Conservation (phyloP, 495 filamentous ascomycete genomes). For the Tuber magnatum region DNA sequence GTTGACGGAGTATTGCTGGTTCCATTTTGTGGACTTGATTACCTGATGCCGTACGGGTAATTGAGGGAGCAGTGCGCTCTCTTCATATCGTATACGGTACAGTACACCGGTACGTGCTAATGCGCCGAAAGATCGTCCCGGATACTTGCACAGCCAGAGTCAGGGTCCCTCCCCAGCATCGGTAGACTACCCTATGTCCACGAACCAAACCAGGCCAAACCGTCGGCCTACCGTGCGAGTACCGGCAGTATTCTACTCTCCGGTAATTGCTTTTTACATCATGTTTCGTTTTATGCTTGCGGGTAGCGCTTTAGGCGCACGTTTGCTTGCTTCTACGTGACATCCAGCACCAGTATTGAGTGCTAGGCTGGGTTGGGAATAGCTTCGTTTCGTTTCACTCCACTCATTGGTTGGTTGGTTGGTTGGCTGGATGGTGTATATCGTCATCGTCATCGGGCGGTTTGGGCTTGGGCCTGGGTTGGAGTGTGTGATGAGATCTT, state of each 20-base stretch:
- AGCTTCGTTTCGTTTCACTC: neutral
- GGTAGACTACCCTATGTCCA: neutral
- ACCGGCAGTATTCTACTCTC: neutral
- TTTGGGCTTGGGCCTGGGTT: neutral
- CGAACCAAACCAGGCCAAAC: neutral
- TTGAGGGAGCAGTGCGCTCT: neutral
- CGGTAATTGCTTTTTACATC: neutral
- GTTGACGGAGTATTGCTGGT: neutral
- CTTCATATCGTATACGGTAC: neutral
- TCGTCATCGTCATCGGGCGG: neutral
- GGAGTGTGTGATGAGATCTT: neutral
- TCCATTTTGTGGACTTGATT: neutral
- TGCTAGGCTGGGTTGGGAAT: neutral
- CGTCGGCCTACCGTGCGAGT: neutral
- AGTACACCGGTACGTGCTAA: neutral
- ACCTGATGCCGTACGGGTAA: neutral
- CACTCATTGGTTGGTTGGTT: neutral
- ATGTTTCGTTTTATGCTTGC: neutral
- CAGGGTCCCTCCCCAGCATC: neutral
- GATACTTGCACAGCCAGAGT: neutral
- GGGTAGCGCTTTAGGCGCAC: slow-evolving; percentile 4
- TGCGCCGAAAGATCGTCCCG: neutral
- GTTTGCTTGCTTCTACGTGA: neutral
- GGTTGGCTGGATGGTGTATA: neutral
- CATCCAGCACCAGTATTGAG: neutral